Conservation (phyloP, 2,329 filamentous ascomycete species). For the Nakataea oryzae region DNA sequence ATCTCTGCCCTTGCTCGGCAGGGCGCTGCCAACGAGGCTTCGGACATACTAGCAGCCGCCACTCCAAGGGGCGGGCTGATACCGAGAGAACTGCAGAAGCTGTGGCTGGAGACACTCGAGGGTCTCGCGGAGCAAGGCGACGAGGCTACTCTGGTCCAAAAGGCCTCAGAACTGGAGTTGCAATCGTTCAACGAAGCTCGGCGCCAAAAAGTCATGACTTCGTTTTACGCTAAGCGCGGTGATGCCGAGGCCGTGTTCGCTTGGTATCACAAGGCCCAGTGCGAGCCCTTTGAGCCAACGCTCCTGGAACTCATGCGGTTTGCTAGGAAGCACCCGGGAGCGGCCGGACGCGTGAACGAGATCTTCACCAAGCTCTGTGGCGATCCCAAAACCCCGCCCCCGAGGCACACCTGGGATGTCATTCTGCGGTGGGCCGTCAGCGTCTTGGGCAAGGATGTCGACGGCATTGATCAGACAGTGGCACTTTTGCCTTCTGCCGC, state of each 20-base stretch:
- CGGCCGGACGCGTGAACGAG: slow-evolving; percentile 46
- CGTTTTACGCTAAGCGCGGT: slow-evolving; percentile 49
- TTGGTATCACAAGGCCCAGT: slow-evolving; percentile 48
- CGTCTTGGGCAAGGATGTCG: slow-evolving; percentile 55
- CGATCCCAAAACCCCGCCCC: slow-evolving; percentile 20
- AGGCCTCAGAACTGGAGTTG: slow-evolving; percentile 15
- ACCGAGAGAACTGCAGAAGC: slow-evolving; percentile 10
- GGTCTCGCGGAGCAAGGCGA: slow-evolving; percentile 53
- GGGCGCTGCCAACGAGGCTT: slow-evolving; percentile 43
- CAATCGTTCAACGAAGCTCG: slow-evolving; percentile 8
- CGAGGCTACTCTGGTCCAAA: slow-evolving; percentile 45
- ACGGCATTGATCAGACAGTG: slow-evolving; percentile 44
- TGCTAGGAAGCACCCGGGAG: slow-evolving; percentile 39
- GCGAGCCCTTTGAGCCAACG: slow-evolving; percentile 20
- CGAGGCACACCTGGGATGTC: slow-evolving; percentile 57
- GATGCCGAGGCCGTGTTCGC: slow-evolving; percentile 50
- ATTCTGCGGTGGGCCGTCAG: slow-evolving; percentile 68
- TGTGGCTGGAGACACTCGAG: slow-evolving; percentile 41
- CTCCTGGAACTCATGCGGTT: slow-evolving; percentile 49
- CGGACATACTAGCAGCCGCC: slow-evolving; percentile 28
- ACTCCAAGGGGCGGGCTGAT: slow-evolving; percentile 13
- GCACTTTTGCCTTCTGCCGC: slow-evolving; percentile 62
- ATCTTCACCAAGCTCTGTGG: slow-evolving; percentile 45
- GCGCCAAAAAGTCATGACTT: slow-evolving; percentile 45
- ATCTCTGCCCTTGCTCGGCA: slow-evolving; percentile 41